These are phyloP conservation scores for Melanomma pulvis-pyrius DNA, from an alignment of 495 filamentous ascomycete genomes.

Conservation along the genomic window DNA sequence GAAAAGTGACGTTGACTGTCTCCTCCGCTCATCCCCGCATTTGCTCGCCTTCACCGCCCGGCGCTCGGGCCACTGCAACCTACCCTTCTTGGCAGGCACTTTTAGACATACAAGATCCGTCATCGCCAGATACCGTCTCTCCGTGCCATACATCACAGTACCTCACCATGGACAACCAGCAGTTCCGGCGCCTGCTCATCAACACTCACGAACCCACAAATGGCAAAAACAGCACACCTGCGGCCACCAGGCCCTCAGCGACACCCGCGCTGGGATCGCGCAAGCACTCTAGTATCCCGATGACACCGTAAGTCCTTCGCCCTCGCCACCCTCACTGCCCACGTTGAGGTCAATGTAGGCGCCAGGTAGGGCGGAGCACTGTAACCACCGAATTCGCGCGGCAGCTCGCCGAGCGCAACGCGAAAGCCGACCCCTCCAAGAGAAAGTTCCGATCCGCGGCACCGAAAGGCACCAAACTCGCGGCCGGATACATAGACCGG, in stretches of 20 bases:
- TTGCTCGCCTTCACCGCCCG: background rate
- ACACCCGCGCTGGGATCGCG: constrained; percentile 57
- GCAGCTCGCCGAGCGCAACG: constrained; percentile 79
- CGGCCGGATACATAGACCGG: constrained; percentile 84
- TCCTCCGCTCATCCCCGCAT: background rate
- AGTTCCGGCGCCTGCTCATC: constrained; percentile 86
- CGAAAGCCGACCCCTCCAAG: constrained; percentile 56
- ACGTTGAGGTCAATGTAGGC: constrained; percentile 53
- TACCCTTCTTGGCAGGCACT: constrained; percentile 4
- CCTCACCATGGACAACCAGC: constrained; percentile 84
- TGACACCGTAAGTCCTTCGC: constrained; percentile 46
- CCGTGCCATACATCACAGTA: background rate
- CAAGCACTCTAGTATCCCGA: constrained; percentile 45
- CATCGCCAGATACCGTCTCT: background rate
- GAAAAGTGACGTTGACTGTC: background rate
- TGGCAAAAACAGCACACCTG: constrained; percentile 41
- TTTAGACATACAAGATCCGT: background rate
- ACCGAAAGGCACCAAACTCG: constrained; percentile 81
- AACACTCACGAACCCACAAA: constrained; percentile 48
- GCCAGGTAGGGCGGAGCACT: constrained; percentile 59
- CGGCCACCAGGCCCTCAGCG: constrained; percentile 39
- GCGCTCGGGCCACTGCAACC: background rate
- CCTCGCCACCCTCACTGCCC: background rate
- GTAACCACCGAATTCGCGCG: constrained; percentile 73
- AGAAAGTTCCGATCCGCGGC: constrained; percentile 77